Evolutionary conservation across 768 basidiomycete genomes (phyloP).

Genomic region (Krasilnikovozyma curviuscula): DNA sequence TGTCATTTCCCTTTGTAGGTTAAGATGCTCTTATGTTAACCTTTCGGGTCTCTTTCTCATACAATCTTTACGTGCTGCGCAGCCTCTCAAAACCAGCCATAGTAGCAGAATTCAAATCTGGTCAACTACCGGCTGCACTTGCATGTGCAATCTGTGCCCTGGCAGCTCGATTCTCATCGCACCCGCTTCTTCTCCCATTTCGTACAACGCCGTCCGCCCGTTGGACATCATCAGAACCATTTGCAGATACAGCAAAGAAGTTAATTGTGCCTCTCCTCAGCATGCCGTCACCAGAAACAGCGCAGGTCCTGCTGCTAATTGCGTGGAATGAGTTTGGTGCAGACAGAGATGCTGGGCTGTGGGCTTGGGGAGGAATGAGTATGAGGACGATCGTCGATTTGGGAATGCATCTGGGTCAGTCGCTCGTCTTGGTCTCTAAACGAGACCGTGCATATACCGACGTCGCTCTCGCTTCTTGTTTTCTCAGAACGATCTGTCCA

Average conservation of each 20-base stretch:
- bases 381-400: constrained; percentile 6
- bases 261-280: constrained; percentile 2
- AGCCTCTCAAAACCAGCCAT: not conserved
- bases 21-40: not conserved
- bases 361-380: not conserved
- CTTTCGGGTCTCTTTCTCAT: not conserved
- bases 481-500: too few relatives aligned
- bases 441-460: too few relatives aligned
- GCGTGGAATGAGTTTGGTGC: constrained; percentile 2
- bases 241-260: constrained; percentile 9
- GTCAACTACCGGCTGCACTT: constrained; percentile 4
- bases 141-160: constrained; percentile 10
- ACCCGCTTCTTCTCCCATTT: not conserved
- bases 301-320: not conserved
- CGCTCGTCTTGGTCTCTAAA: too few relatives aligned
- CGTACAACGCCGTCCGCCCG: not conserved
- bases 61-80: not conserved
- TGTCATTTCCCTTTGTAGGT: not conserved
- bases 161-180: constrained; percentile 5
- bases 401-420: constrained; percentile 5
- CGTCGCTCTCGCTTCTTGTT: too few relatives aligned
- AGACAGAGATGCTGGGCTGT: not conserved
- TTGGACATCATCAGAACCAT: constrained; percentile 1
- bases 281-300: constrained; percentile 7
- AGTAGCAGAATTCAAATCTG: not conserved